Base-by-base conservation (phyloP, 257 asterid species). In the Solanum rostratum region DNA sequence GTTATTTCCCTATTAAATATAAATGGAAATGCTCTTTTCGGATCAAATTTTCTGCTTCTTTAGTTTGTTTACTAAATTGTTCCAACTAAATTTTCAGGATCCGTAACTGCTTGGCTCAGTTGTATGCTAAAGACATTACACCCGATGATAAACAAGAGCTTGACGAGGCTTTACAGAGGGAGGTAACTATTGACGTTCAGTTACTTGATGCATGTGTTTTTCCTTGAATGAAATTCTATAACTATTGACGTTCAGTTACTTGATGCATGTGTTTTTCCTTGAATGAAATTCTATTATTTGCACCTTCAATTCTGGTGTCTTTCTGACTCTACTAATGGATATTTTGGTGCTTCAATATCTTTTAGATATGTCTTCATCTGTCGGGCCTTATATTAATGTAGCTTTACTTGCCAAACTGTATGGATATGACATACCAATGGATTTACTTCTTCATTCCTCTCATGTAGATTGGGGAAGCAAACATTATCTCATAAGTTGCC, bases 81-180 rank as follows among this genome's bases (percentile, higher is more conserved):
- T 43, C 50, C 10, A 18, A 15, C 82, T 46, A 37, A 30, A 65
- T 10, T 79, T 79, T 62, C 86, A 90, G 92, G 84, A 88, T 90
- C 43, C 90, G 91, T 2, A 60, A 90, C 83, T 90, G 92, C 84
- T 87, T 90, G 87, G 90, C 92, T 83, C 92, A 90, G 91, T 87
- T 90, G 83, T 87, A 88, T 84, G 91, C 91, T 62, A 84, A 87
- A 76, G 90, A 90, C 85, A 90, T 90, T 46, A 90, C 91, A 8
- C 92, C 91, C 1, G 92, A 90, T 83, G 92, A 90, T 69, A 90
- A 90, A 84, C 92, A 88, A 59, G 91, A 88, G 85, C 91, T 88
- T 57, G 92, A 90, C 81, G 92, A 90, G 85, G 91, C 92, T 83
- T 87, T 90, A 83, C 91, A 88, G 79, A 90, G 92, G 79, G 92